A percentile compares a stretch with the other conserved stretches of the same genome.
Conservation (phyloP, 2,329 filamentous ascomycete species). For the Ilyonectria sp. region DNA sequence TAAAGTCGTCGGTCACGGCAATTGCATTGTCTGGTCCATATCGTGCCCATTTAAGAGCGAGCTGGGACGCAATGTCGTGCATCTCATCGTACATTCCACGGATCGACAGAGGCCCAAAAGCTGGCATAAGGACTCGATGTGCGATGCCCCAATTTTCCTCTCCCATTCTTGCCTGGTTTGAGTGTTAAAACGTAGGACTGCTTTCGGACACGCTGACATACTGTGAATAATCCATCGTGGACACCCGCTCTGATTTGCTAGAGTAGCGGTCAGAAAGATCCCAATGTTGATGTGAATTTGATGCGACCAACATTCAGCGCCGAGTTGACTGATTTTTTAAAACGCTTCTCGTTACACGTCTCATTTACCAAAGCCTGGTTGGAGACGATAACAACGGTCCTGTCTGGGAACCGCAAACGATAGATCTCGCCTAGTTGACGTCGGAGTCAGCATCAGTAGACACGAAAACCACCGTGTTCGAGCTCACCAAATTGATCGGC, state of each 20-base stretch:
- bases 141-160: conserved; percentile 77
- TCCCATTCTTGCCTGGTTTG: conserved; percentile 55
- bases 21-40: conserved; percentile 72
- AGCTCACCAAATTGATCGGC: conserved; percentile 73
- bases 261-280: neutral
- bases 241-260: conserved; percentile 72
- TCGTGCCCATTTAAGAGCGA: conserved; percentile 78
- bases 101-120: conserved; percentile 78
- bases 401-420: conserved; percentile 31
- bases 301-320: conserved; percentile 57
- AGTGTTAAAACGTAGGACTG: conserved; percentile 44
- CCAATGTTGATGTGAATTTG: neutral
- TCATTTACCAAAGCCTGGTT: conserved; percentile 74
- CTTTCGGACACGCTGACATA: conserved; percentile 37
- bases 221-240: conserved; percentile 78
- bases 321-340: conserved; percentile 69
- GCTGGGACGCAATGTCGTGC: conserved; percentile 76
- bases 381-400: conserved; percentile 61
- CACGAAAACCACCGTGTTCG: neutral
- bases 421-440: conserved; percentile 31
- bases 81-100: conserved; percentile 78
- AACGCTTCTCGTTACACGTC: conserved; percentile 74
- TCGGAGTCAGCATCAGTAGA: neutral
- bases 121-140: conserved; percentile 75
- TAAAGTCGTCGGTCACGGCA: conserved; percentile 76